These are phyloP conservation scores for Ogataea wickerhamii DNA, from an alignment of 805 yeast genomes.

Conservation along the genomic window DNA sequence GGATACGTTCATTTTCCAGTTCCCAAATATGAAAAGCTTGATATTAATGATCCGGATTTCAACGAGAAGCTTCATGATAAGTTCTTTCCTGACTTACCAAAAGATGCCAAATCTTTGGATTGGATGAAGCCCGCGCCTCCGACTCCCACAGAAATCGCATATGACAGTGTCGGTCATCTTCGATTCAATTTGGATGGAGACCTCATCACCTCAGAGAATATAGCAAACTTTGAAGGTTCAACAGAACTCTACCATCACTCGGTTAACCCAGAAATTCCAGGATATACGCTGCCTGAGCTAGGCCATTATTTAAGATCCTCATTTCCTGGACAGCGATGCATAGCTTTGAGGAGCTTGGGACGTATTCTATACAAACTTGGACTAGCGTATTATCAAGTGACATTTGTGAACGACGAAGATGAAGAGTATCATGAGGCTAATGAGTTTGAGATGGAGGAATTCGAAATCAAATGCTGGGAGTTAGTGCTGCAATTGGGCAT, in stretches of 20 bases:
- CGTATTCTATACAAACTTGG: slow-evolving; percentile 81
- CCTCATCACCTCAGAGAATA: slow-evolving; percentile 44
- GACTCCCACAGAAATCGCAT: slow-evolving; percentile 36
- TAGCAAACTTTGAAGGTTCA: slow-evolving; percentile 12
- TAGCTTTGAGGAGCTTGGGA: slow-evolving; percentile 85
- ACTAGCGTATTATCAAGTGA: slow-evolving; percentile 44
- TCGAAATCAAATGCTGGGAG: slow-evolving; percentile 66
- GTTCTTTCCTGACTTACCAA: slow-evolving; percentile 87
- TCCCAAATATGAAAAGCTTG: slow-evolving; percentile 41
- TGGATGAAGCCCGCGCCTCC: slow-evolving; percentile 84
- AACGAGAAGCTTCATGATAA: slow-evolving; percentile 74
- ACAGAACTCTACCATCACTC: slow-evolving; percentile 91
- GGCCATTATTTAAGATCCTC: slow-evolving; percentile 76
- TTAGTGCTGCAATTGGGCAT: slow-evolving; percentile 59
- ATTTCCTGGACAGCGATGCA: slow-evolving; percentile 78
- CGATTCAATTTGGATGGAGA: slow-evolving; percentile 89
- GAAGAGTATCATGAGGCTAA: slow-evolving; percentile 32
- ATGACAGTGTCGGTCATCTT: slow-evolving; percentile 60
- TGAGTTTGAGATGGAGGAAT: slow-evolving; percentile 31
- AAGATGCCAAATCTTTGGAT: slow-evolving; percentile 72
- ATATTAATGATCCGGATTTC: slow-evolving; percentile 75
- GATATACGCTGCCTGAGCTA: slow-evolving; percentile 83
- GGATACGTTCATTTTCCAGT: slow-evolving; percentile 60
- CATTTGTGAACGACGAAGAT: slow-evolving; percentile 27
- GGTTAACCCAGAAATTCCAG: slow-evolving; percentile 83